A percentile compares a stretch with the other conserved stretches of the same genome.
Evolutionary conservation across 257 asterid genomes (phyloP).

Genomic region (Plantago major): DNA sequence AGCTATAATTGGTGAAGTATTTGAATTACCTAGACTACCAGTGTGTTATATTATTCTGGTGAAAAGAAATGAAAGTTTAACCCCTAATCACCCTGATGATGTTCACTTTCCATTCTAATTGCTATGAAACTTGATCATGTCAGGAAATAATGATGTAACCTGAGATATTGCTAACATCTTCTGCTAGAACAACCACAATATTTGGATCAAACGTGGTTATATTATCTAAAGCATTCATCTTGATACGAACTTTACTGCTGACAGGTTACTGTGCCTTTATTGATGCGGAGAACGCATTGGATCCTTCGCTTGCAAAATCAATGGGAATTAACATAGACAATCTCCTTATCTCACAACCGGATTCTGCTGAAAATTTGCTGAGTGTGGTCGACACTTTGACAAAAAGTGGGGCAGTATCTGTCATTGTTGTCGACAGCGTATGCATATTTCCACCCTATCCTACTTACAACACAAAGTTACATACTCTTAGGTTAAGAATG

Average conservation of each 20-base stretch:
- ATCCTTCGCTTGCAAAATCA: slow-evolving; percentile 78
- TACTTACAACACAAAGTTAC: slow-evolving; percentile 4
- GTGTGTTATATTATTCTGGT: no score
- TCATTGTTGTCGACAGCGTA: slow-evolving; percentile 95
- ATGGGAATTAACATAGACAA: slow-evolving; percentile 72
- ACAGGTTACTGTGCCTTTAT: slow-evolving; percentile 95
- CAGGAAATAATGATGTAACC: background rate
- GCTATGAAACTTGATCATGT: background rate
- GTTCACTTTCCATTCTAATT: background rate
- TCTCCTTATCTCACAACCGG: slow-evolving; percentile 94
- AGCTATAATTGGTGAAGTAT: background rate
- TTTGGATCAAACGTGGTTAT: background rate
- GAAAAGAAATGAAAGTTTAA: no score
- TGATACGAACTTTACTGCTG: slow-evolving; percentile 23
- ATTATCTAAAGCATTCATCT: slow-evolving; percentile 2
- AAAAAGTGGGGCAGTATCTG: slow-evolving; percentile 79
- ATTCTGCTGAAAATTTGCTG: slow-evolving; percentile 90
- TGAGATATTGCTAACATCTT: no score
- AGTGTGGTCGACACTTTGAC: slow-evolving; percentile 91
- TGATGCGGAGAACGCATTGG: slow-evolving; percentile 92
- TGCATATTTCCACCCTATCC: slow-evolving; percentile 25
- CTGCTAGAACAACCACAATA: no score
- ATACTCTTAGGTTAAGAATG: slow-evolving; percentile 8
- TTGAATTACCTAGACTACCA: background rate
- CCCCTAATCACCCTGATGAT: no score